These are phyloP conservation scores for Rhodotorula kratochvilovae DNA, from an alignment of 768 basidiomycete genomes.

Conservation along the genomic window DNA sequence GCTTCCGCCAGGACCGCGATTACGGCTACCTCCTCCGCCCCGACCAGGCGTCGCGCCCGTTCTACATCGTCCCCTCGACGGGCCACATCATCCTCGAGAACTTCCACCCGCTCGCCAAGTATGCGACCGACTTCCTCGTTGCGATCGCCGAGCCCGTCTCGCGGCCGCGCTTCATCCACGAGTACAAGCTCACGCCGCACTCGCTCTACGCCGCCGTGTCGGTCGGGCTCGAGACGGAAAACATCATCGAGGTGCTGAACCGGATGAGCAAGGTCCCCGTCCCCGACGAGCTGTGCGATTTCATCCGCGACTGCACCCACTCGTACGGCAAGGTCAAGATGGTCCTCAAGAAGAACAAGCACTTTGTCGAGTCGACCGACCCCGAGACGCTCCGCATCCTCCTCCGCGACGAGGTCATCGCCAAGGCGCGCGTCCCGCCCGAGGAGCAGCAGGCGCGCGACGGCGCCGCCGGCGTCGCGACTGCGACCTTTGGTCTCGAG, in stretches of 20 bases:
- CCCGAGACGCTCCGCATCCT: constrained; percentile 85
- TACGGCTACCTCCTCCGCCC: constrained; percentile 81
- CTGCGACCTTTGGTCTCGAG: constrained; percentile 53
- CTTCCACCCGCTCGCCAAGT: constrained; percentile 94
- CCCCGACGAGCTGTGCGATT: constrained; percentile 73
- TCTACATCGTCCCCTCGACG: constrained; percentile 86
- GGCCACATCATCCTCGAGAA: constrained; percentile 90
- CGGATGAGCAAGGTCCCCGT: constrained; percentile 64
- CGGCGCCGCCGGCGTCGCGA: constrained; percentile 30
- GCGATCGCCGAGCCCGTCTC: constrained; percentile 98
- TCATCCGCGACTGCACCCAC: constrained; percentile 86
- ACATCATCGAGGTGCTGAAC: constrained; percentile 83
- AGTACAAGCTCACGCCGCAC: constrained; percentile 97
- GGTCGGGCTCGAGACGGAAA: constrained; percentile 93
- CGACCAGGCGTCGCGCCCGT: constrained; percentile 84
- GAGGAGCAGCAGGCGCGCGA: constrained; percentile 29
- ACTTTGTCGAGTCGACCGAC: constrained; percentile 91
- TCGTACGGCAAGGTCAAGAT: constrained; percentile 99
- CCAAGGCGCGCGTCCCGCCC: constrained; percentile 66
- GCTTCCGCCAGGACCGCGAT: constrained; percentile 51
- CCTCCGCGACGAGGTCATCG: constrained; percentile 77
- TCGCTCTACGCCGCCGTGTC: constrained; percentile 98
- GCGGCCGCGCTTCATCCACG: constrained; percentile 97
- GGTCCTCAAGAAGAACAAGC: constrained; percentile 95
- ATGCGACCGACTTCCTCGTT: constrained; percentile 96